Evolutionary conservation across 2,329 filamentous ascomycete species (phyloP).

Genomic region (Calonectria pteridis): DNA sequence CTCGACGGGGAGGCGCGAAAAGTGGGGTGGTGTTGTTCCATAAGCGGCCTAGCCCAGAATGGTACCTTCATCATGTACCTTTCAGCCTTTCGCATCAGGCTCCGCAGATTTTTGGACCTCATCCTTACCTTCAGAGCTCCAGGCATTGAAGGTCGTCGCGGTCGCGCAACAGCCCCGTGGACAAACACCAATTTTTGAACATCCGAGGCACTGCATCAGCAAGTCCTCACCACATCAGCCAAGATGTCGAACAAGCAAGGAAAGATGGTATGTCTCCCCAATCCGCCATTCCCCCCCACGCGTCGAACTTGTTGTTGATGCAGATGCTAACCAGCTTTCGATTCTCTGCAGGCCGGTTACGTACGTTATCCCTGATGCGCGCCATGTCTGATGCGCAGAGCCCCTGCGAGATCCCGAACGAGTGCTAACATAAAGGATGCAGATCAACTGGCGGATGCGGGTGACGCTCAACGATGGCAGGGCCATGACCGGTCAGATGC

Average conservation of each 20-base stretch:
- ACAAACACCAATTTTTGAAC: slow-evolving; percentile 59
- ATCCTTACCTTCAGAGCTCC: slow-evolving; percentile 58
- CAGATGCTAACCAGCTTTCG: slow-evolving; percentile 71
- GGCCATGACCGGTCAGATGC: slow-evolving; percentile 97
- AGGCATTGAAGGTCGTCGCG: slow-evolving; percentile 57
- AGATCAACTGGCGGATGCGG: slow-evolving; percentile 99
- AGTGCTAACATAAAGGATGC: slow-evolving; percentile 29
- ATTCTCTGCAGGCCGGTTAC: slow-evolving; percentile 73
- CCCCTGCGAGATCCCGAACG: background rate
- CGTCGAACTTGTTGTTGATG: slow-evolving; percentile 54
- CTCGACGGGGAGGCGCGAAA: slow-evolving; percentile 47
- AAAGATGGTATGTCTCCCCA: slow-evolving; percentile 88
- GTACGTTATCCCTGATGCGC: slow-evolving; percentile 63
- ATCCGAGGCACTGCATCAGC: slow-evolving; percentile 48
- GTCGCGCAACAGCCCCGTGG: slow-evolving; percentile 56
- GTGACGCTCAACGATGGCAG: slow-evolving; percentile 94
- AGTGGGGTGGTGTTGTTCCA: slow-evolving; percentile 29
- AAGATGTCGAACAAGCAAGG: slow-evolving; percentile 83
- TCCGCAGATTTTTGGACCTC: slow-evolving; percentile 59
- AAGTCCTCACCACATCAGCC: slow-evolving; percentile 42
- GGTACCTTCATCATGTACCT: slow-evolving; percentile 51
- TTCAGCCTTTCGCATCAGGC: slow-evolving; percentile 57
- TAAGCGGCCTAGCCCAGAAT: slow-evolving; percentile 42
- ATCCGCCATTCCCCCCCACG: slow-evolving; percentile 35
- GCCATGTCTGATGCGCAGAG: background rate